Evolutionary conservation across 1,139 yeast genomes (phyloP), one percentile per base, ranked within the genome.

Genomic region (Yamadazyma oceani): DNA sequence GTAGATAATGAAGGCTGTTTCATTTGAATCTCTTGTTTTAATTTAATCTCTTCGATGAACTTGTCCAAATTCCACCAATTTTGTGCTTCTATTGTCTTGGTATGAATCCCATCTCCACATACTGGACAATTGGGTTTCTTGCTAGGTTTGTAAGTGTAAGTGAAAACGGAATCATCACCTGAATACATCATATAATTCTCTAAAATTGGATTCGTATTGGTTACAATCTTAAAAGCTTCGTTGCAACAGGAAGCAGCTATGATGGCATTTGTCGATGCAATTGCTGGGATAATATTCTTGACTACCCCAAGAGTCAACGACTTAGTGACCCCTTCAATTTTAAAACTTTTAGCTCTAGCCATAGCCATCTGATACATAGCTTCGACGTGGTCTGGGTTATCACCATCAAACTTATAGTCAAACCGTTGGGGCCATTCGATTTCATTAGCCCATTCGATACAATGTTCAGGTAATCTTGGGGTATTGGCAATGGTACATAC

Each of bases 401-500:
- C 97, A 28, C 82, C 77, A 54, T 89, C 94, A 39, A 85, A 74
- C 24, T 49, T 51, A 23, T 58, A 66, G 1, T 76, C 72, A 44
- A 75, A 74, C 3, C 51, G 45, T 32, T 69, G 63, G 0, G 83
- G 83, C 95, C 96, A 87, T 50, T 80, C 83, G 9, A 88, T 64
- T 32, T 82, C 83, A 44, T 82, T 78, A 2, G 94, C 94, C 87
- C 95, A 92, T 57, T 89, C 96, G 14, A 92, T 82, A 54, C 97
- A 89, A 61, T 92, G 98, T 53, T 92, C 97, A 0, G 97, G 94
- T 11, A 88, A 64, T 44, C 98, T 65, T 7, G 98, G 98, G 3
- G 95, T 89, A 45, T 89, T 86, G 7, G 97, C 95, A 38, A 92
- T 84, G 1, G 98, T 92, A 61, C 98, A 92, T 43, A 92, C 82